These are phyloP conservation scores for Stachybotrys echinatus DNA, from an alignment of 2,329 filamentous ascomycete species.

Conservation along the genomic window DNA sequence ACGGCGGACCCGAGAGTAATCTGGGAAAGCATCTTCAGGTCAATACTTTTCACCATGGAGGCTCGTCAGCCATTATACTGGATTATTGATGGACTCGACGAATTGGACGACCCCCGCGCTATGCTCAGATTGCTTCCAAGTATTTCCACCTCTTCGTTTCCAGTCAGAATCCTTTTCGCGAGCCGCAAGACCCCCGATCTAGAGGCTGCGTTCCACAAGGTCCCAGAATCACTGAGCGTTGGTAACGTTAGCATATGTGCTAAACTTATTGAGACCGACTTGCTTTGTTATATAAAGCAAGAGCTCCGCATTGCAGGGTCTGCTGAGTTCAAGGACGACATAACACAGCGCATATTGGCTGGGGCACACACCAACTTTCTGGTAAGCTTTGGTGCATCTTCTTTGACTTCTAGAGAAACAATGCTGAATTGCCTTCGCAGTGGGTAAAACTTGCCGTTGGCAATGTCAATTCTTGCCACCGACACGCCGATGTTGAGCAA, in stretches of 20 bases:
- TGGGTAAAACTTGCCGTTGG: conserved; percentile 24
- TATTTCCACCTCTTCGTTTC: conserved; percentile 8
- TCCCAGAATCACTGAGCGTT: not conserved
- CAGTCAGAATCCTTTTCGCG: conserved; percentile 22
- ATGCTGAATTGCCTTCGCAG: too few species aligned
- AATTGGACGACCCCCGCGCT: conserved; percentile 10
- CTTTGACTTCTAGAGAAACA: too few species aligned
- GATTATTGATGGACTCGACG: conserved; percentile 13
- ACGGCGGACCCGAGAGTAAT: conserved; percentile 15
- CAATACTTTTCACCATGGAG: conserved; percentile 18
- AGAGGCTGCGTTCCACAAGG: conserved; percentile 7
- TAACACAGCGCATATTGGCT: conserved; percentile 16
- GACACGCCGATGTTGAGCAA: conserved; percentile 12
- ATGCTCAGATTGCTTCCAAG: conserved; percentile 21
- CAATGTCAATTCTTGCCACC: conserved; percentile 19
- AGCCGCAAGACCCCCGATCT: conserved; percentile 20
- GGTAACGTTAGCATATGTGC: not conserved
- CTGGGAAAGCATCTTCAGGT: conserved; percentile 26
- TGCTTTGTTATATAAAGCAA: conserved; percentile 9
- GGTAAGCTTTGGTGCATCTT: not conserved
- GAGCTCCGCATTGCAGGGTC: conserved; percentile 8
- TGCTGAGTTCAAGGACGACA: conserved; percentile 10
- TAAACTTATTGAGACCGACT: not conserved
- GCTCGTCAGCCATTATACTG: conserved; percentile 22
- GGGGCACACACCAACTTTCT: conserved; percentile 25